Evolutionary conservation across 148 eudicot genomes (phyloP).

Genomic region (Fagopyrum homotropicum): DNA sequence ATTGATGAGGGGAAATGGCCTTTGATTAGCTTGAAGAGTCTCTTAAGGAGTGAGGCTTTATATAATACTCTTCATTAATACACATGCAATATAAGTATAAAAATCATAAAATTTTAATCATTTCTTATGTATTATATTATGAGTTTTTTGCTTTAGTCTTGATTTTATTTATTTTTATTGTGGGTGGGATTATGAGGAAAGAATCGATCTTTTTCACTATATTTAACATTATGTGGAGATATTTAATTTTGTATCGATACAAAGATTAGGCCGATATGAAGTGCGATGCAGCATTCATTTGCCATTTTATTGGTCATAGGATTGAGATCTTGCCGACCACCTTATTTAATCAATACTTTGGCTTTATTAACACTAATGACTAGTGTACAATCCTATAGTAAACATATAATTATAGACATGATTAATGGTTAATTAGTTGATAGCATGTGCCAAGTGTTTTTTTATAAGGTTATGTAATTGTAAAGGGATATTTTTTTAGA

Average conservation of each 20-base stretch:
- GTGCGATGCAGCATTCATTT: neutral
- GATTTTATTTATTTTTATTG: neutral
- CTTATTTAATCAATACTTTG: neutral
- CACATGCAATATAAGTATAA: neutral
- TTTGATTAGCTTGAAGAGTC: constrained; percentile 7
- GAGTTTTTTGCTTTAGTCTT: neutral
- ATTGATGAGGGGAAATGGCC: neutral
- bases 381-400: neutral
- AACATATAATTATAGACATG: neutral
- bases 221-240: neutral
- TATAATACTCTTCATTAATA: neutral
- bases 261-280: neutral
- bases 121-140: neutral
- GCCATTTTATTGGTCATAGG: neutral
- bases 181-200: neutral
- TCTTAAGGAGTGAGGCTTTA: neutral
- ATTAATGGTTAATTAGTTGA: neutral
- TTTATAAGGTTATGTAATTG: too few species aligned
- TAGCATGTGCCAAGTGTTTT: neutral
- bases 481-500: too few species aligned
- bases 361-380: neutral
- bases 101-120: neutral
- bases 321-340: neutral
- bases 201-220: neutral
- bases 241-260: neutral